Percentiles rank a stretch among this genome's conserved stretches.
phyloP scores from a whole-genome alignment of 176 grass and related monocot species.

The Musa itinerans region DNA sequence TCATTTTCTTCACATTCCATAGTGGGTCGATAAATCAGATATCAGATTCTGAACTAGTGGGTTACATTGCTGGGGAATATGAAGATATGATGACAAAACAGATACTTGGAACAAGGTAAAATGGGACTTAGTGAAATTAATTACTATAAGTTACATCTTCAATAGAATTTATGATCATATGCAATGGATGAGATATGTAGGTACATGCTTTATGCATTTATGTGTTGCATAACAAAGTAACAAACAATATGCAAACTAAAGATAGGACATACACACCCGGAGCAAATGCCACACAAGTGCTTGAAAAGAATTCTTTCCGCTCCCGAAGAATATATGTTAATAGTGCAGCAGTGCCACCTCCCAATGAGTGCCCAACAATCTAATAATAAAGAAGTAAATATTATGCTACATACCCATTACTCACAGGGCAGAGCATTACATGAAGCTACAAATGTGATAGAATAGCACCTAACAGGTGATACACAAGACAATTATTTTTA shows the following conservation, averaged over 20 bases:
- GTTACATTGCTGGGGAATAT: no score
- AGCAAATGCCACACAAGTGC: conserved; percentile 90
- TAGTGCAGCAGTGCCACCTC: conserved; percentile 93
- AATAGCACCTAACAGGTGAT: neutral
- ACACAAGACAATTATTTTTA: neutral
- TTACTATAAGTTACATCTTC: no score
- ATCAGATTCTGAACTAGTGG: no score
- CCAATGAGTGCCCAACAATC: conserved; percentile 96
- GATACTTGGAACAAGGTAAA: no score
- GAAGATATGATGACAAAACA: no score
- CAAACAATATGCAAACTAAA: conserved; percentile 6
- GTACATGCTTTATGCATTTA: no score
- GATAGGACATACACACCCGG: conserved; percentile 40
- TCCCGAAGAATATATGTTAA: conserved; percentile 95
- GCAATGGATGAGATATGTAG: no score
- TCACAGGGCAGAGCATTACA: neutral
- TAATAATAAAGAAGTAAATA: conserved; percentile 26
- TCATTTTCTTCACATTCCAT: no score
- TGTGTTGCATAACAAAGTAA: neutral
- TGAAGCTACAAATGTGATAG: neutral
- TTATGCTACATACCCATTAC: neutral
- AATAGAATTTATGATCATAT: no score
- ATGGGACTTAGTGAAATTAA: no score
- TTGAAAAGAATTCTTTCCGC: conserved; percentile 59
- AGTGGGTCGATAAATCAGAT: no score